Percentiles rank a stretch among this genome's conserved stretches.
Evolutionary conservation across 2,329 filamentous ascomycete genomes (phyloP).

Genomic region (Ceratocystis cacaofunesta): DNA sequence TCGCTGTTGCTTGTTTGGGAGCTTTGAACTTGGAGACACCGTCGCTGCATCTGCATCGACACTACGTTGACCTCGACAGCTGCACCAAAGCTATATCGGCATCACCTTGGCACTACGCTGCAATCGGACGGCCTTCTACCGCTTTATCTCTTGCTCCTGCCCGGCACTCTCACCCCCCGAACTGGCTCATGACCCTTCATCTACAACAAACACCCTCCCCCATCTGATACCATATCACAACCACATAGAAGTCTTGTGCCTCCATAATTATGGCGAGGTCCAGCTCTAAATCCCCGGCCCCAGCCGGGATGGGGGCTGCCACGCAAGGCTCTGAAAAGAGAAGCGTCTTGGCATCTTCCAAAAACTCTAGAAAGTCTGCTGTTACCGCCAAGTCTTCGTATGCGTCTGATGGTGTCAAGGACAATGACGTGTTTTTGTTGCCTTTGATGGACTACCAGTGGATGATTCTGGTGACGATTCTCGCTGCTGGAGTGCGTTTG

Average conservation of each 20-base stretch:
- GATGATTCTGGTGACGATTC: conserved; percentile 53
- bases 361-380: conserved; percentile 3
- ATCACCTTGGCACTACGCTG: no score
- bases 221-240: neutral
- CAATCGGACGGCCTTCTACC: no score
- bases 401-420: conserved; percentile 62
- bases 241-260: neutral
- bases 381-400: conserved; percentile 36
- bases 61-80: no score
- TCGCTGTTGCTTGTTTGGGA: neutral
- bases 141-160: neutral
- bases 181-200: neutral
- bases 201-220: neutral
- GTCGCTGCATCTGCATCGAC: neutral
- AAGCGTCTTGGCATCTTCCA: neutral
- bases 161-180: neutral
- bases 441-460: conserved; percentile 71
- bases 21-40: conserved; percentile 2
- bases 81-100: no score
- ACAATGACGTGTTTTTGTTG: conserved; percentile 85
- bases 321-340: neutral
- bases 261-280: conserved; percentile 6
- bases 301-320: neutral
- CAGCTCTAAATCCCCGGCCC: conserved; percentile 8
- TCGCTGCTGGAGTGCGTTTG: conserved; percentile 67